Evolutionary conservation across 306 rosid genomes (phyloP).

Genomic region (Rosa persica): DNA sequence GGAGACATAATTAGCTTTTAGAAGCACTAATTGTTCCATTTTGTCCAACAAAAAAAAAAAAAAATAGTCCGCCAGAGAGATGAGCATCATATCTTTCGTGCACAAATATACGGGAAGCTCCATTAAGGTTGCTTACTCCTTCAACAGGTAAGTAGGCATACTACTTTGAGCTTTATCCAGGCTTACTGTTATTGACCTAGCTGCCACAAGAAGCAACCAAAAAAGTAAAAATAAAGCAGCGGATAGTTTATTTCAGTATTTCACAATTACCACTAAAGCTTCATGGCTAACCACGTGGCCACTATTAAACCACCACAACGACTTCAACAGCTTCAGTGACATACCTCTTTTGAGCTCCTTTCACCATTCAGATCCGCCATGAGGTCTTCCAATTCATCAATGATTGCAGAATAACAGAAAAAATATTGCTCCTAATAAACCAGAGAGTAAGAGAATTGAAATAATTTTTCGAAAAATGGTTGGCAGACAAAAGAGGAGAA

Average conservation of each 20-base stretch:
- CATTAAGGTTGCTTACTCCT: background rate
- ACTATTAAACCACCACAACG: background rate
- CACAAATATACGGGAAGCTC: background rate
- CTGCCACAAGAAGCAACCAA: background rate
- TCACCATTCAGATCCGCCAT: constrained; percentile 38
- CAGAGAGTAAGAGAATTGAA: background rate
- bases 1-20: background rate
- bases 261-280: background rate
- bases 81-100: background rate
- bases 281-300: background rate
- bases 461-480: background rate
- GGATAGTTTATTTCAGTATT: background rate
- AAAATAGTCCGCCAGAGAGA: background rate
- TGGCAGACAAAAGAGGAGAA: background rate
- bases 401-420: constrained; percentile 59
- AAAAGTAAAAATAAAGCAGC: background rate
- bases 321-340: background rate
- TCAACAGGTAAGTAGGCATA: background rate
- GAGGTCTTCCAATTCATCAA: constrained; percentile 74
- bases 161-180: background rate
- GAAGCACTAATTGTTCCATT: background rate
- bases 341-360: constrained; percentile 39
- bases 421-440: constrained; percentile 40
- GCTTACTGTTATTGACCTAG: background rate
- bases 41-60: no score